Conservation (phyloP, 768 basidiomycete genomes). For the Rhodocollybia butyracea region DNA sequence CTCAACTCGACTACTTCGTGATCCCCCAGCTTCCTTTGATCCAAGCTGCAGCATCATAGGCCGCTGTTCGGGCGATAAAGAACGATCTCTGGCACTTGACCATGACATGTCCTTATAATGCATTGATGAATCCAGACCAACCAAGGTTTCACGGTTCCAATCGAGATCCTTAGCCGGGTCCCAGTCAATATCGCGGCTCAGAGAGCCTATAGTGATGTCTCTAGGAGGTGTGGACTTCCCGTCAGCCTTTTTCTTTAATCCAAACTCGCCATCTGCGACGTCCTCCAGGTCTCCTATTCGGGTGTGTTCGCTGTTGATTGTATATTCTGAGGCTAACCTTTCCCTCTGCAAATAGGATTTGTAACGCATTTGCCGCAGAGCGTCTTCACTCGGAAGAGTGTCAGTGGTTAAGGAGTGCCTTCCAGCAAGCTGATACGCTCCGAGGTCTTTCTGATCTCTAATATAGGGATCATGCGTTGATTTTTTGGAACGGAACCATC, state of each 20-base stretch:
- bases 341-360: constrained; percentile 35
- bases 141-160: constrained; percentile 25
- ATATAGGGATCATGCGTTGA: background rate
- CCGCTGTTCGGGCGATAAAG: background rate
- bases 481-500: constrained; percentile 2
- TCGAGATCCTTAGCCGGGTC: constrained; percentile 14
- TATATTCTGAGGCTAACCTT: constrained; percentile 28
- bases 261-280: constrained; percentile 10
- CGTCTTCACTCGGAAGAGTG: constrained; percentile 33
- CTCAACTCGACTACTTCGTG: background rate
- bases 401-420: constrained; percentile 18
- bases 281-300: constrained; percentile 18
- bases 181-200: constrained; percentile 19
- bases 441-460: constrained; percentile 9
- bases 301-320: constrained; percentile 28
- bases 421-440: constrained; percentile 34
- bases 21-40: background rate
- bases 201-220: constrained; percentile 1
- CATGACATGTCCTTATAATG: background rate
- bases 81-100: background rate
- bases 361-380: constrained; percentile 36
- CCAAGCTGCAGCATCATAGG: background rate
- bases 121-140: constrained; percentile 13
- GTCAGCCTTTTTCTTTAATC: constrained; percentile 4
- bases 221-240: background rate